These are phyloP conservation scores for Trypethelium eluteriae DNA, from an alignment of 495 filamentous ascomycete genomes.

Conservation along the genomic window DNA sequence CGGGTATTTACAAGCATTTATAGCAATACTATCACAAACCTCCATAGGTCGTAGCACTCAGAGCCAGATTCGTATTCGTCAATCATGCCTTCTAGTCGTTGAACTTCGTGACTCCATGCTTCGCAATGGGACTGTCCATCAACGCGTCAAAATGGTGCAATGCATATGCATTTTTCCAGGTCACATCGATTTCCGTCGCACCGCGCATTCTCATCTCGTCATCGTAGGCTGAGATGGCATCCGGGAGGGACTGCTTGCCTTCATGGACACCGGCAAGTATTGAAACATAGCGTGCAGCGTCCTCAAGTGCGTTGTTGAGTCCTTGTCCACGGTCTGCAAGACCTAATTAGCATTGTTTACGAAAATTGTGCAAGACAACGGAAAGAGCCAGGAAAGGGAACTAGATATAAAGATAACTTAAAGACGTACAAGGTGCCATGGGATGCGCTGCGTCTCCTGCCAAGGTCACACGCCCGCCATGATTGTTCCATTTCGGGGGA, in stretches of 20 bases:
- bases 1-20: no score
- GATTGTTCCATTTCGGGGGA: slow-evolving; percentile 11
- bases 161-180: slow-evolving; percentile 3
- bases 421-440: slow-evolving; percentile 11
- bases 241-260: slow-evolving; percentile 1
- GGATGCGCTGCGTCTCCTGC: slow-evolving; percentile 15
- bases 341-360: background rate
- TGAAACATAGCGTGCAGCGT: slow-evolving; percentile 5
- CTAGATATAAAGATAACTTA: background rate
- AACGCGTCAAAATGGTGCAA: background rate
- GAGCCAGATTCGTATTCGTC: background rate
- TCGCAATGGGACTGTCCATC: background rate
- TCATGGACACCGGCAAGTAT: background rate
- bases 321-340: slow-evolving; percentile 8
- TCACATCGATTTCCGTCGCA: slow-evolving; percentile 12
- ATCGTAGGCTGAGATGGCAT: slow-evolving; percentile 13
- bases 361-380: background rate
- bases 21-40: no score
- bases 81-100: background rate
- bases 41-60: background rate
- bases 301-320: slow-evolving; percentile 14
- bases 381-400: background rate
- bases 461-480: slow-evolving; percentile 12
- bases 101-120: background rate
- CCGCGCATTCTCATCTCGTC: slow-evolving; percentile 13